Evolutionary conservation across 208 protist species (phyloP), one percentile per base, ranked within the genome.

Genomic region (Zelonia costaricensis): DNA sequence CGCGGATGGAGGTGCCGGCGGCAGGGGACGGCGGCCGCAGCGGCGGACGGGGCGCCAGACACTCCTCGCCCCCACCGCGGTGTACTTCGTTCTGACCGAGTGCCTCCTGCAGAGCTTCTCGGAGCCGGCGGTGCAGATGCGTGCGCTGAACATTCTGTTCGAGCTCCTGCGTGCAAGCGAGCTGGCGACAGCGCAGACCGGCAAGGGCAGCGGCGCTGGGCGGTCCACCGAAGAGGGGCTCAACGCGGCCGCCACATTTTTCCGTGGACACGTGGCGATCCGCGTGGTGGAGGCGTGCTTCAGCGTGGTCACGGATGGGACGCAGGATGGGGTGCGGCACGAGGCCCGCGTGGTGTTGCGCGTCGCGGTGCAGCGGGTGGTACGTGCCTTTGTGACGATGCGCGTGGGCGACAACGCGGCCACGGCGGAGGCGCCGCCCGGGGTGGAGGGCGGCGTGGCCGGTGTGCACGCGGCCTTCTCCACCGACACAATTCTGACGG

Each of bases 251-350:
- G 49, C 39, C 4, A n/a, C 42, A 8, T 46, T 45, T 10, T 82
- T 88, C 38, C 57, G 44, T 10, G 74, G 74, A 28, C 68, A 70
- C 22, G 62, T 61, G 28, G 66, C 85, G 10, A 71, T 75, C 0
- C 72, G 76, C 44, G 80, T 75, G 48, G 39, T 92, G 10, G 69
- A 84, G 16, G 73, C 75, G 18, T 81, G 71, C 61, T 83, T 78
- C 62, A 53, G 65, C 4, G 46, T 80, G 4, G 68, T 74, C 5
- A 45, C 82, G 35, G 60, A 71, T 4, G 72, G 62, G 10, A 62
- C 47, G 20, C 59, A 83, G 54, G 80, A 88, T 42, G 38, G 18
- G 10, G 52, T 78, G 44, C 72, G 80, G 6, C 30, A 53, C 39
- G 51, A 54, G 53, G 68, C 60, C 1, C 46, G 46, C 2, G 44